These are phyloP conservation scores for Brassica napus DNA, from an alignment of 345 rosid species.

Conservation along the genomic window DNA sequence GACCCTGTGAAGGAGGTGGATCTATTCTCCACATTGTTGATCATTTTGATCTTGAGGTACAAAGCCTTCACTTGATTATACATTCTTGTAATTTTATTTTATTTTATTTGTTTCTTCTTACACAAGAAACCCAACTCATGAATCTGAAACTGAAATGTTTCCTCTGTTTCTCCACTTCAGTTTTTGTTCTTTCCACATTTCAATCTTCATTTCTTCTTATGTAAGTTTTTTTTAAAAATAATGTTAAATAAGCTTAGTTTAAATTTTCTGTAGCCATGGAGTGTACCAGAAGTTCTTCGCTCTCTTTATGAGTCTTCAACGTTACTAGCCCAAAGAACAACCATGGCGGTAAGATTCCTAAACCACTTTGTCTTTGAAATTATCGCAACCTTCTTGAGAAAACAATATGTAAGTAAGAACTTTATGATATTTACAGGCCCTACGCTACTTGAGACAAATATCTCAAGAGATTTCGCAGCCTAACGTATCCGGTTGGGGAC, in stretches of 20 bases:
- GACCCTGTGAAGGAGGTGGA: slow-evolving; percentile 99
- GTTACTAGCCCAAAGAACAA: slow-evolving; percentile 90
- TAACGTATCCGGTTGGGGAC: slow-evolving; percentile 78
- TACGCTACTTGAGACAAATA: slow-evolving; percentile 88
- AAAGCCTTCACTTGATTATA: background rate
- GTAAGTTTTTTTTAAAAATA: background rate
- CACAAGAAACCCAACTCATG: slow-evolving; percentile 25
- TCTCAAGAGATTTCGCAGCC: slow-evolving; percentile 94
- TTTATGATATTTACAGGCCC: slow-evolving; percentile 52
- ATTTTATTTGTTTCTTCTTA: slow-evolving; percentile 5
- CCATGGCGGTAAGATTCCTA: slow-evolving; percentile 74
- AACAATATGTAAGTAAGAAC: background rate
- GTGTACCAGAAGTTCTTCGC: slow-evolving; percentile 96
- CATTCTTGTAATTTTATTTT: background rate
- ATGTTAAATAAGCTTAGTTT: background rate
- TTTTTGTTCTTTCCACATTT: background rate
- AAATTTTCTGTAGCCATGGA: slow-evolving; percentile 69
- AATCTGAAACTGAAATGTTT: slow-evolving; percentile 9
- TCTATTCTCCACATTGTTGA: slow-evolving; percentile 93
- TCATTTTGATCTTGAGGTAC: slow-evolving; percentile 90
- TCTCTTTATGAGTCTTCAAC: slow-evolving; percentile 94
- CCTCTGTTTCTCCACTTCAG: background rate
- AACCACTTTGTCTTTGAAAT: background rate
- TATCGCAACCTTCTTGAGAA: background rate
- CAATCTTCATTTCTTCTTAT: background rate